These are phyloP conservation scores for Populus nigra DNA, from an alignment of 345 rosid genomes.

Conservation along the genomic window DNA sequence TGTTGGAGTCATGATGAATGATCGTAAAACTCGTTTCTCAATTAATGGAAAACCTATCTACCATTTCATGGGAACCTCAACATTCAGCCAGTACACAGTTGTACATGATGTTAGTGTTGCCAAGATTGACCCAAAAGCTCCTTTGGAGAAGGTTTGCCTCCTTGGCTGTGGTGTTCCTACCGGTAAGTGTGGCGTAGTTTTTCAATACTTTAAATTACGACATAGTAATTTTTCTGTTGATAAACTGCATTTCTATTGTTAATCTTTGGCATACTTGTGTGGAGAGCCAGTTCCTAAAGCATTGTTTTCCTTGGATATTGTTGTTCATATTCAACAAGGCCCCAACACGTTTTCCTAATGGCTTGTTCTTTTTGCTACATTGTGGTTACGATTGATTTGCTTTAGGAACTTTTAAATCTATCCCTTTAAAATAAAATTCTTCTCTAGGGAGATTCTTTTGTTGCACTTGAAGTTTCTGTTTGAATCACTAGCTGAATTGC, in stretches of 20 bases:
- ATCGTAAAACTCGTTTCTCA: constrained; percentile 79
- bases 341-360: neutral
- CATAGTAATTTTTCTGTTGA: neutral
- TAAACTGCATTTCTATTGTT: neutral
- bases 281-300: neutral
- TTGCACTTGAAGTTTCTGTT: neutral
- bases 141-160: constrained; percentile 96
- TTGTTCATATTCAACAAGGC: neutral
- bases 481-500: neutral
- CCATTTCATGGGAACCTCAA: constrained; percentile 99
- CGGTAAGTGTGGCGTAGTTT: constrained; percentile 41
- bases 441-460: neutral
- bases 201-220: neutral
- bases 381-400: neutral
- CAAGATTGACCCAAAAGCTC: constrained; percentile 85
- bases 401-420: neutral
- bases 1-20: constrained; percentile 92
- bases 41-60: constrained; percentile 80
- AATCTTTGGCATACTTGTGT: neutral
- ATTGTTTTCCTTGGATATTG: neutral
- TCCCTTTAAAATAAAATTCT: neutral
- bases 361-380: neutral
- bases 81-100: constrained; percentile 95
- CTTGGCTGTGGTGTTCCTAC: constrained; percentile 99
- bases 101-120: constrained; percentile 99